phyloP scores from a whole-genome alignment of 441 rosid genomes.

The Erodium moschatum region DNA sequence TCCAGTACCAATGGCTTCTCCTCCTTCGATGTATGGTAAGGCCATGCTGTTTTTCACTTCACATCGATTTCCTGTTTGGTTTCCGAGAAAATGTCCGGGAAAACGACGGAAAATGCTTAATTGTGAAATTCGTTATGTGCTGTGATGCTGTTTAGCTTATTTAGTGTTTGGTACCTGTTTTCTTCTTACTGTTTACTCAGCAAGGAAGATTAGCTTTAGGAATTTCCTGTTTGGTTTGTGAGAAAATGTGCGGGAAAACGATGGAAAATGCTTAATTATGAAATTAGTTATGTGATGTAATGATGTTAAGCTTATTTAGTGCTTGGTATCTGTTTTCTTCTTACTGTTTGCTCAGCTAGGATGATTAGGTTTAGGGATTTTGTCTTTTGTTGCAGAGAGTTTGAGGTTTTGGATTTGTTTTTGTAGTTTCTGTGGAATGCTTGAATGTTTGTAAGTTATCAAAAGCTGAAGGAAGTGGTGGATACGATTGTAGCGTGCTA shows the following conservation, averaged over 20 bases:
- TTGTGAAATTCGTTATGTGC: too few relatives aligned
- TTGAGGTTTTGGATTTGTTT: constrained; percentile 8
- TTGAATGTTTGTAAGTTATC: constrained; percentile 40
- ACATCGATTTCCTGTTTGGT: too few relatives aligned
- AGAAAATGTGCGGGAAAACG: neutral
- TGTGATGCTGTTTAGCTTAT: too few relatives aligned
- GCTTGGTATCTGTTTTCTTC: neutral
- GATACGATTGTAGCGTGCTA: constrained; percentile 61
- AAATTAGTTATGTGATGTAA: constrained; percentile 19
- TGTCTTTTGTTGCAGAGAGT: neutral
- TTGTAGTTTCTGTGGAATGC: constrained; percentile 78
- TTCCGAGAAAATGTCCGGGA: neutral
- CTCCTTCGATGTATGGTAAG: constrained; percentile 56
- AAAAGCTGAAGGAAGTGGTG: constrained; percentile 59
- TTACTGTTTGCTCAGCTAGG: neutral
- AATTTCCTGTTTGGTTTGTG: neutral
- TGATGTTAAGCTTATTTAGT: neutral
- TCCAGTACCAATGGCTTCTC: constrained; percentile 51
- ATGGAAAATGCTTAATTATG: constrained; percentile 23
- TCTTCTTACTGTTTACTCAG: neutral
- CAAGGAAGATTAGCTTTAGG: too few relatives aligned
- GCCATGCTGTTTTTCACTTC: neutral
- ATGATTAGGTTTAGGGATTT: neutral
- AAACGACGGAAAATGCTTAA: neutral
- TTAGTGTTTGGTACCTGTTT: too few relatives aligned